Conservation (phyloP, 176 grass and related monocot genomes). For the Saccharum officinarum region DNA sequence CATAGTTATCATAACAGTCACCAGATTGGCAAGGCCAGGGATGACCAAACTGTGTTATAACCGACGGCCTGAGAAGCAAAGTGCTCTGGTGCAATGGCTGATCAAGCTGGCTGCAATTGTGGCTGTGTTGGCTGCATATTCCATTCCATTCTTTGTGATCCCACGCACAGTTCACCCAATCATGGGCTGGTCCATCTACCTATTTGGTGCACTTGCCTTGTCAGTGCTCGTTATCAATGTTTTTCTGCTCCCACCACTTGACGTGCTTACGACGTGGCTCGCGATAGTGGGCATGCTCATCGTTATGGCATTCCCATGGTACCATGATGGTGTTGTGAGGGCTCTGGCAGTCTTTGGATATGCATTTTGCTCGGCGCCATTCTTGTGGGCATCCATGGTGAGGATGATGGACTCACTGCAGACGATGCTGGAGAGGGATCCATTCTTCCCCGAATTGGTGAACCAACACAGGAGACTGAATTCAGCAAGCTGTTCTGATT, state of each 20-base stretch:
- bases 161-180: constrained; percentile 83
- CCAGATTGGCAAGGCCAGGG: constrained; percentile 64
- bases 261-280: constrained; percentile 68
- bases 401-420: constrained; percentile 67
- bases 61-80: constrained; percentile 69
- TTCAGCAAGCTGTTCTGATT: constrained; percentile 91
- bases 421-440: constrained; percentile 68
- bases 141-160: constrained; percentile 88
- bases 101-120: constrained; percentile 61
- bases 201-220: constrained; percentile 65
- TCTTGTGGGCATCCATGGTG: constrained; percentile 68
- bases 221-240: constrained; percentile 61
- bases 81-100: constrained; percentile 55
- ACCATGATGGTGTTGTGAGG: constrained; percentile 68
- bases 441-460: constrained; percentile 68
- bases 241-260: constrained; percentile 68
- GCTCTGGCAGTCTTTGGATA: constrained; percentile 67
- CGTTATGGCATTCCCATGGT: constrained; percentile 96
- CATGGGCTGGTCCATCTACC: constrained; percentile 88
- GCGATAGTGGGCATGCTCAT: constrained; percentile 54
- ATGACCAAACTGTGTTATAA: constrained; percentile 79
- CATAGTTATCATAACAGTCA: constrained; percentile 57
- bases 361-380: constrained; percentile 58
- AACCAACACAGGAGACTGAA: constrained; percentile 62
- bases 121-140: constrained; percentile 58